phyloP scores from a whole-genome alignment of 768 basidiomycete species.

The Rhizopogon salebrosus region DNA sequence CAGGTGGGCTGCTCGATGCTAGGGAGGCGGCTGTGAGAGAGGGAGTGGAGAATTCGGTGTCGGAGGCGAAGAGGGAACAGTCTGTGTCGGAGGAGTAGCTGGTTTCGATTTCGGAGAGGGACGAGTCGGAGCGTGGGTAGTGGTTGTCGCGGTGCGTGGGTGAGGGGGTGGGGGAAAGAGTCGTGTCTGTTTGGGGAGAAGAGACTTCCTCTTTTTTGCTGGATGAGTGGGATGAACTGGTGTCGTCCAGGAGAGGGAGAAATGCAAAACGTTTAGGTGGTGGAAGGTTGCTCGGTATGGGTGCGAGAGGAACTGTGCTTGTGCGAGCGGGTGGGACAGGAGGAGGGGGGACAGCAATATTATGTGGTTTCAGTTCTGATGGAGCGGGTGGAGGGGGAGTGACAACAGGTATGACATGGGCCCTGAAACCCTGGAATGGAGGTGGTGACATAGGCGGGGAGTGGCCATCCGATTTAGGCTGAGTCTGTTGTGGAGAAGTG shows the following conservation, averaged over 20 bases:
- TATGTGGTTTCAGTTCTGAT: conserved; percentile 4
- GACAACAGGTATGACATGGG: not conserved
- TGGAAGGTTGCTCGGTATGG: conserved; percentile 1
- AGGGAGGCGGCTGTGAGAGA: conserved; percentile 11
- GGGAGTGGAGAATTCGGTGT: conserved; percentile 9
- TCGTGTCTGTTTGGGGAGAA: not conserved
- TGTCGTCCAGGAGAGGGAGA: conserved; percentile 7
- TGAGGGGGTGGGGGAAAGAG: not conserved
- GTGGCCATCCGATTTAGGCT: not conserved
- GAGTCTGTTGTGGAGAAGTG: not conserved
- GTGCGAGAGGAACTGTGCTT: not conserved
- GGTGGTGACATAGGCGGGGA: not conserved
- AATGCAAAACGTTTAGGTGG: conserved; percentile 10
- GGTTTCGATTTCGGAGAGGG: not conserved
- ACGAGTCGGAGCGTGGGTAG: not conserved
- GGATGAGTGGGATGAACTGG: not conserved
- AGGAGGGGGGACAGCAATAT: conserved; percentile 9
- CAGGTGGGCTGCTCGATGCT: conserved; percentile 8
- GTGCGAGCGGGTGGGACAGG: conserved; percentile 1
- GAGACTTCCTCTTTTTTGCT: not conserved
- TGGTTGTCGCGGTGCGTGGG: not conserved
- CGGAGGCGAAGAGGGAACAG: conserved; percentile 4
- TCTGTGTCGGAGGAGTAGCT: conserved; percentile 4
- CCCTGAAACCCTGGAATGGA: not conserved
- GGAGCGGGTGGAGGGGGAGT: not conserved